Evolutionary conservation across 371 early-diverging fungal species (phyloP).

Genomic region (Mucor ambiguus): DNA sequence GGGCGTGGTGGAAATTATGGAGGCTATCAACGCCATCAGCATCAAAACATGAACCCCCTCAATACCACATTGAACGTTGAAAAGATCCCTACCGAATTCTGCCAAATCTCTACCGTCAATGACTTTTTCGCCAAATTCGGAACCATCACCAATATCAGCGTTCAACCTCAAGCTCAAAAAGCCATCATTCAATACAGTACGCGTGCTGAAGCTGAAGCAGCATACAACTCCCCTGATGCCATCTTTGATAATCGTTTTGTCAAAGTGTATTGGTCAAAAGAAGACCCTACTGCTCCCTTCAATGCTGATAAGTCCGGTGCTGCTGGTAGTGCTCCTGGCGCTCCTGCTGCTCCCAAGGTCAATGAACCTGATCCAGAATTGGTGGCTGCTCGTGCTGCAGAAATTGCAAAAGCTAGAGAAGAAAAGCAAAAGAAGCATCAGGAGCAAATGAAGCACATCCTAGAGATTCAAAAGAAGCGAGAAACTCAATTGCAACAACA

Average conservation of each 20-base stretch:
- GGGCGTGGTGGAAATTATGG: conserved; percentile 42
- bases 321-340: not conserved
- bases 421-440: conserved; percentile 51
- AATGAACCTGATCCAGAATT: conserved; percentile 53
- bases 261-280: conserved; percentile 76
- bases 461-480: conserved; percentile 62
- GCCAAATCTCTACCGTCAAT: conserved; percentile 67
- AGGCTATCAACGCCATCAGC: conserved; percentile 19
- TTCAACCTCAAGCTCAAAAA: conserved; percentile 52
- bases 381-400: conserved; percentile 47
- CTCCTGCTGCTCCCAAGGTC: conserved; percentile 17
- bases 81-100: conserved; percentile 72
- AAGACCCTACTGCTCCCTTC: conserved; percentile 22
- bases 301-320: not conserved
- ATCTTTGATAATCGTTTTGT: conserved; percentile 90
- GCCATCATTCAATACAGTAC: conserved; percentile 71
- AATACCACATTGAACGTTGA: conserved; percentile 71
- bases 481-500: conserved; percentile 62
- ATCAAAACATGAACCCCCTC: conserved; percentile 25
- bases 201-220: conserved; percentile 70
- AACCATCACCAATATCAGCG: conserved; percentile 68
- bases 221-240: conserved; percentile 78
- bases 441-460: conserved; percentile 56
- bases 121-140: conserved; percentile 79
- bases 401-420: conserved; percentile 42